Percentiles rank a stretch among this genome's conserved stretches.
phyloP scores from a whole-genome alignment of 1,139 yeast species.

The Pneumocystis murina region DNA sequence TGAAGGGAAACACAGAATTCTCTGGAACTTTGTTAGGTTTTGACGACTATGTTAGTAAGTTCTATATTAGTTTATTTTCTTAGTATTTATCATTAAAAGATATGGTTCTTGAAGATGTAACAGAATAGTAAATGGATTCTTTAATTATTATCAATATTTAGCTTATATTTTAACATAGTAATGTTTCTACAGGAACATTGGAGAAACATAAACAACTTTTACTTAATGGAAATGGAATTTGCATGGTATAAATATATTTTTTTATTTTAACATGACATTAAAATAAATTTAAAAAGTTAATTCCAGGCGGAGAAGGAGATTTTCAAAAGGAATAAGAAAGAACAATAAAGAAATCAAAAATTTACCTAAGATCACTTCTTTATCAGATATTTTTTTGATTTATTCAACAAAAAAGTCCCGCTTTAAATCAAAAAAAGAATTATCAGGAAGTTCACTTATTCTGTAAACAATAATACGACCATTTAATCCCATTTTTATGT shows the following conservation, averaged over 20 bases:
- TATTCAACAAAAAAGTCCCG: too few relatives aligned
- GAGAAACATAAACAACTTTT: conserved; percentile 49
- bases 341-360: conserved; percentile 3
- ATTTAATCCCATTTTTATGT: too few relatives aligned
- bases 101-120: conserved; percentile 72
- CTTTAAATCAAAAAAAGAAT: too few relatives aligned
- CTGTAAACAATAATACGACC: too few relatives aligned
- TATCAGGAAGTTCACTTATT: too few relatives aligned
- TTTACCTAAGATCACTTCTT: too few relatives aligned
- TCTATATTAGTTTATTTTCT: neutral
- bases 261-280: neutral
- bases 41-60: conserved; percentile 68
- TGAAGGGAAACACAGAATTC: conserved; percentile 53
- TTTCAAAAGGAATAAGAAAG: conserved; percentile 6
- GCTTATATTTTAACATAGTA: conserved; percentile 14
- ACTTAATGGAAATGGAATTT: conserved; percentile 74
- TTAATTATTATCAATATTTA: neutral
- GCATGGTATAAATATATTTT: conserved; percentile 39
- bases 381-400: too few relatives aligned
- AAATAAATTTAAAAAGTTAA: conserved; percentile 6
- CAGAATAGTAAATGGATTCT: conserved; percentile 32
- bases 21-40: conserved; percentile 78
- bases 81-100: conserved; percentile 21
- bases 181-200: conserved; percentile 30
- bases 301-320: conserved; percentile 15